These are phyloP conservation scores for Dactylis glomerata DNA, from an alignment of 176 grass and related monocot species.

Conservation along the genomic window DNA sequence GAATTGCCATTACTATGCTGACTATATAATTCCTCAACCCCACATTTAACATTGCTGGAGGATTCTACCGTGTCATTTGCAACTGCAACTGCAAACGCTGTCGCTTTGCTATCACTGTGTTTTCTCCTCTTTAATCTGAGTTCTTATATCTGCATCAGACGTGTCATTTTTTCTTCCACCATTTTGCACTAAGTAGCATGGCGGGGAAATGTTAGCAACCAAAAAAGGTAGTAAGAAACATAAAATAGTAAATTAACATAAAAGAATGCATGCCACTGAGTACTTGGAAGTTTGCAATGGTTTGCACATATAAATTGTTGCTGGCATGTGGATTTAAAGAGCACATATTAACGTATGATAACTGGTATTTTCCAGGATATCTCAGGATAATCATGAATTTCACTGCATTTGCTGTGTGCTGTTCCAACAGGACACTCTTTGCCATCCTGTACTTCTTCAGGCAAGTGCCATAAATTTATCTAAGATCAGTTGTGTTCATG, in stretches of 20 bases:
- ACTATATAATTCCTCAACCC: background rate
- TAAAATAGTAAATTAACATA: background rate
- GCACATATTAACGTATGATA: background rate
- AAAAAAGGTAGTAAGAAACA: background rate
- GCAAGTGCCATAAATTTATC: constrained; percentile 26
- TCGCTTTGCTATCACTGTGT: too few relatives aligned
- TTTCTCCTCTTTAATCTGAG: background rate
- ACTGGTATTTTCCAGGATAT: constrained; percentile 51
- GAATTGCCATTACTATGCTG: background rate
- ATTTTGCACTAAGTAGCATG: background rate
- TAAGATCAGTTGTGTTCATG: background rate
- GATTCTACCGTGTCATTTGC: background rate
- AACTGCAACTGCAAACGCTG: background rate
- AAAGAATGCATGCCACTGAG: background rate
- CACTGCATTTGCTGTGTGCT: constrained; percentile 76
- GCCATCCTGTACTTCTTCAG: constrained; percentile 89
- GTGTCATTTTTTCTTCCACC: background rate
- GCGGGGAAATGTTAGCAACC: too few relatives aligned
- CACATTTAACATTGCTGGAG: background rate
- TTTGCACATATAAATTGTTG: background rate
- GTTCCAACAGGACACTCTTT: constrained; percentile 67
- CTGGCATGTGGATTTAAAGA: background rate
- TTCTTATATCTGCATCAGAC: background rate
- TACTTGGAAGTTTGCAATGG: background rate
- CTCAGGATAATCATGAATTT: constrained; percentile 89